A percentile compares a stretch with the other conserved stretches of the same genome.
Evolutionary conservation across 371 early-diverging fungal species (phyloP).

Genomic region (Rhizomucor miehei): DNA sequence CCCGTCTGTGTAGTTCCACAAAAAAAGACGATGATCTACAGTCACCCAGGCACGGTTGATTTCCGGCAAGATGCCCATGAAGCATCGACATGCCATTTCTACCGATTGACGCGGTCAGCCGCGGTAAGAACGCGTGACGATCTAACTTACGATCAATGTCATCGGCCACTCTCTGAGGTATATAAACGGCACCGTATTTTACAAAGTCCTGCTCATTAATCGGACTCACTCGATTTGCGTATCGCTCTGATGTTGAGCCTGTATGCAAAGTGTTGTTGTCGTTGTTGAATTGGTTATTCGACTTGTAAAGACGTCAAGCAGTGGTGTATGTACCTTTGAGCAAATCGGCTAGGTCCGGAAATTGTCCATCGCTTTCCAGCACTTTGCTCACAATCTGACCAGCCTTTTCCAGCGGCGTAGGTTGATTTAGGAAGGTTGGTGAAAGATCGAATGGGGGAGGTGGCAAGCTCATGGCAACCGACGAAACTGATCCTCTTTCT

Average conservation of each 20-base stretch:
- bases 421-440: too few relatives aligned
- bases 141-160: slow-evolving; percentile 61
- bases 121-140: not conserved
- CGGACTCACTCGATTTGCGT: slow-evolving; percentile 8
- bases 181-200: slow-evolving; percentile 24
- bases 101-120: not conserved
- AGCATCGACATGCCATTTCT: slow-evolving; percentile 72
- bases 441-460: too few relatives aligned
- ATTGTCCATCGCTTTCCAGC: slow-evolving; percentile 41
- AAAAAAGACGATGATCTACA: slow-evolving; percentile 69
- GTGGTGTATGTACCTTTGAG: slow-evolving; percentile 22
- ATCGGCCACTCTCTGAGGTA: slow-evolving; percentile 71
- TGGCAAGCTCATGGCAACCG: too few relatives aligned
- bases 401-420: too few relatives aligned
- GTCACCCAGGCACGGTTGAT: slow-evolving; percentile 77
- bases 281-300: not conserved
- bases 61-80: slow-evolving; percentile 84
- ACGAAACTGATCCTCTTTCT: too few relatives aligned
- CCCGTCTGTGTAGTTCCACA: slow-evolving; percentile 79
- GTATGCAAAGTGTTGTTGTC: not conserved
- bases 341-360: slow-evolving; percentile 45
- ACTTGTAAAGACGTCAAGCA: not conserved
- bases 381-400: slow-evolving; percentile 7
- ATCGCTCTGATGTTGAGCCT: slow-evolving; percentile 16
- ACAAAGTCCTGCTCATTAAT: slow-evolving; percentile 8